Conservation (phyloP, 306 rosid species). For the Ziziphus jujuba region DNA sequence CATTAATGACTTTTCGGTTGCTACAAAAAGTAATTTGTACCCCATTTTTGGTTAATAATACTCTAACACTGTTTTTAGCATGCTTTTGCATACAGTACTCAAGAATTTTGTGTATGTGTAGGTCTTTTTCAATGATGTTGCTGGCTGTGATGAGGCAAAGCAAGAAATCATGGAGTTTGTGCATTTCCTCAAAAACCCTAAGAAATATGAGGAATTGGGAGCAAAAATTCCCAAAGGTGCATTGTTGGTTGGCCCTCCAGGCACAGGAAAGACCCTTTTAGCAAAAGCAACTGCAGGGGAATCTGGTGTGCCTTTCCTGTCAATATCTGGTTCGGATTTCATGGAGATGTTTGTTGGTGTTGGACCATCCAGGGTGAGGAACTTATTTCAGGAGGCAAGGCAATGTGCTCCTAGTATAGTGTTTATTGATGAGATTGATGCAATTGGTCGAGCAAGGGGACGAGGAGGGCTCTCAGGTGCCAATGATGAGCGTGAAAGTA, state of each 20-base stretch:
- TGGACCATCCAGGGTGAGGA: conserved; percentile 96
- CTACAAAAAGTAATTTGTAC: conserved; percentile 11
- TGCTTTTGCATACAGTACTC: conserved; percentile 3
- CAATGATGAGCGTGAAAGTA: conserved; percentile 96
- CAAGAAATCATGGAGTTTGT: conserved; percentile 97
- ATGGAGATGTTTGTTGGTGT: conserved; percentile 99
- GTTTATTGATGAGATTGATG: conserved; percentile 96
- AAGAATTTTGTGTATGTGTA: conserved; percentile 28
- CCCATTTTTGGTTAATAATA: background rate
- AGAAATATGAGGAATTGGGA: conserved; percentile 90
- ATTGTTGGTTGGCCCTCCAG: conserved; percentile 94
- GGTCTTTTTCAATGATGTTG: conserved; percentile 90
- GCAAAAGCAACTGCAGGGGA: conserved; percentile 99
- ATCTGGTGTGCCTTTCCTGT: conserved; percentile 93
- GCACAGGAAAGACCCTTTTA: conserved; percentile 95
- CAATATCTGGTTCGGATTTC: conserved; percentile 93
- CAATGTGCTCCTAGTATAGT: conserved; percentile 94
- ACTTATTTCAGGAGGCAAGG: conserved; percentile 93
- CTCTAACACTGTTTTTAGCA: background rate
- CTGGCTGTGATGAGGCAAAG: conserved; percentile 98
- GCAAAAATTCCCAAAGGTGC: conserved; percentile 98
- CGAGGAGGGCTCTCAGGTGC: conserved; percentile 87
- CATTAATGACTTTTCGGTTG: conserved; percentile 4
- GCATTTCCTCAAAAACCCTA: conserved; percentile 91
- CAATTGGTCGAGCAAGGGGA: conserved; percentile 97